phyloP scores from a whole-genome alignment of 768 basidiomycete genomes.

The Mycena sanguinolenta region DNA sequence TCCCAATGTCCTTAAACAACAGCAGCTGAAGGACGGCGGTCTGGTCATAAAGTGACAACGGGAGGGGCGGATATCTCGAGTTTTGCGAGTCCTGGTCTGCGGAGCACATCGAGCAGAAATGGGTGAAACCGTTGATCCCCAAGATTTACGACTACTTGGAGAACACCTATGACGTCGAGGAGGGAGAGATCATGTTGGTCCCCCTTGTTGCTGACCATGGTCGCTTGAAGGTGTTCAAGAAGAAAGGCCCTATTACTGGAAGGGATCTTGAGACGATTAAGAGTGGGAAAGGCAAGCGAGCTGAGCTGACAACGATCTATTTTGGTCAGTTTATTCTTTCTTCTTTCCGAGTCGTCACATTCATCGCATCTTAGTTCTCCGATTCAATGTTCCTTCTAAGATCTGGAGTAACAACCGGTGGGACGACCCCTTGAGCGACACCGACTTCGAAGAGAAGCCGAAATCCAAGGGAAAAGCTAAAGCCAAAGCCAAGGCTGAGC shows the following conservation, averaged over 20 bases:
- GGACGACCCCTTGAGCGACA: constrained; percentile 4
- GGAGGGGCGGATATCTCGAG: background rate
- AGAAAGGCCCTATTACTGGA: constrained; percentile 7
- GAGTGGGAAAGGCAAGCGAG: constrained; percentile 1
- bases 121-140: background rate
- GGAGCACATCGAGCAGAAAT: constrained; percentile 3
- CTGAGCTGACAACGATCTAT: background rate
- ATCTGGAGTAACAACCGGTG: constrained; percentile 1
- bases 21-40: constrained; percentile 10
- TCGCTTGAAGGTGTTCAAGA: background rate
- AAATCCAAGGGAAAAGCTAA: constrained; percentile 7
- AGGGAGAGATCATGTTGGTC: background rate
- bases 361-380: background rate
- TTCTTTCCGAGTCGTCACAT: background rate
- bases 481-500: no score
- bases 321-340: no score
- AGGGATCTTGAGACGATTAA: background rate
- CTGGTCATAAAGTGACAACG: background rate
- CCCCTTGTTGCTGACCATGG: background rate
- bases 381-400: background rate
- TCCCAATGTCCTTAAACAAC: background rate
- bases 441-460: background rate
- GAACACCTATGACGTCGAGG: background rate
- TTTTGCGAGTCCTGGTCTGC: background rate
- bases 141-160: background rate